Evolutionary conservation across 2,329 filamentous ascomycete genomes (phyloP).

Genomic region (Paecilomyces fulvus): DNA sequence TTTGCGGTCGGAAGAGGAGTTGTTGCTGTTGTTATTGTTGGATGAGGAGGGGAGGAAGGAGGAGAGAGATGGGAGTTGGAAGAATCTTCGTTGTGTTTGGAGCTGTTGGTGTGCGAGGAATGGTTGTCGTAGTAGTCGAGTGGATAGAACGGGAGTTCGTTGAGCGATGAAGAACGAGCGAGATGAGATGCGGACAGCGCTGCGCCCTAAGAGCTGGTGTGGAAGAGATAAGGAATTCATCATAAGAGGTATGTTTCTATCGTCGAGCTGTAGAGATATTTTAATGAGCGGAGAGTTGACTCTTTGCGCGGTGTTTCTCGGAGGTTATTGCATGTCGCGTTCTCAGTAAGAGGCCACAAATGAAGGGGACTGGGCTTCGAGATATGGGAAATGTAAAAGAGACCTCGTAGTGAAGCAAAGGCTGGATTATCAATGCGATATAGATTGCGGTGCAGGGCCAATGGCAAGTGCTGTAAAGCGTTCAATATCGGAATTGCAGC

Average conservation of each 20-base stretch:
- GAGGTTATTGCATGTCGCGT: background rate
- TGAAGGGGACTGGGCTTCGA: background rate
- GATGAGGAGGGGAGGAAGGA: conserved; percentile 16
- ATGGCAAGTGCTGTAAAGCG: background rate
- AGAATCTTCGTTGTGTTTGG: conserved; percentile 9
- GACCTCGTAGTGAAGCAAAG: background rate
- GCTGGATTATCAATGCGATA: background rate
- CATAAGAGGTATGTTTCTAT: background rate
- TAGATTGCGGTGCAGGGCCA: background rate
- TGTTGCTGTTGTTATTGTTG: conserved; percentile 12
- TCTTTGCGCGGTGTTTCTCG: background rate
- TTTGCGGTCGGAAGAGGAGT: conserved; percentile 47
- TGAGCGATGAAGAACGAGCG: background rate
- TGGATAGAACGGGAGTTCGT: background rate
- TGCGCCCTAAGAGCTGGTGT: background rate
- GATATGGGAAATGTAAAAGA: background rate
- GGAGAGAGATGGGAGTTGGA: conserved; percentile 21
- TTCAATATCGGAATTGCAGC: background rate
- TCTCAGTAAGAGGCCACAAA: background rate
- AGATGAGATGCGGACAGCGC: background rate
- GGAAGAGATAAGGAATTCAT: background rate
- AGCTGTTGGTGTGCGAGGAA: conserved; percentile 3
- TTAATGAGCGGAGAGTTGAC: background rate
- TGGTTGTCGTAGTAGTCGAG: background rate
- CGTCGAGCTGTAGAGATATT: background rate